Evolutionary conservation across 257 asterid genomes (phyloP).

Genomic region (Solanum chaucha): DNA sequence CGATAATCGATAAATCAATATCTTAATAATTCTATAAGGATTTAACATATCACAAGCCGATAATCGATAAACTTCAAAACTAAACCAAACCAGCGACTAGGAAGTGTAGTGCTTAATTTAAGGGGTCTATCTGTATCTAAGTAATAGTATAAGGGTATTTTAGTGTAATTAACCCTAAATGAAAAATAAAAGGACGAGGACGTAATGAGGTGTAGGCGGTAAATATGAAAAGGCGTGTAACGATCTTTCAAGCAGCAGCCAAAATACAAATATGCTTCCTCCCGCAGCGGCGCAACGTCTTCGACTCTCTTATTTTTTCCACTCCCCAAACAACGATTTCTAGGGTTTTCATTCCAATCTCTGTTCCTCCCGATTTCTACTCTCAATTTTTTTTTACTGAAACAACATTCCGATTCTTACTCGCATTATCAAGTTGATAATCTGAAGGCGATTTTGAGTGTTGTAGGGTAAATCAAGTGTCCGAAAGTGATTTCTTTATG

Average conservation of each 20-base stretch:
- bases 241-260: background rate
- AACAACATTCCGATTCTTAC: background rate
- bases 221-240: background rate
- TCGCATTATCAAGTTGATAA: background rate
- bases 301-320: background rate
- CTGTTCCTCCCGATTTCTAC: background rate
- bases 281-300: background rate
- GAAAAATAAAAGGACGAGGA: background rate
- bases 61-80: no score
- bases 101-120: background rate
- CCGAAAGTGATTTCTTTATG: background rate
- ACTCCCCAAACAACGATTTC: background rate
- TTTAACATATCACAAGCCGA: background rate
- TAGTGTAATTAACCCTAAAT: background rate
- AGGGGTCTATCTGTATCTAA: background rate
- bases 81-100: no score
- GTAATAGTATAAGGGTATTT: background rate
- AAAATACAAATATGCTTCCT: background rate
- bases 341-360: background rate
- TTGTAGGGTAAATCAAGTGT: background rate
- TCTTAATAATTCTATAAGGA: background rate
- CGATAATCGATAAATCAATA: background rate
- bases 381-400: background rate
- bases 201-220: background rate
- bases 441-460: background rate